These are phyloP conservation scores for Yarrowia sp. DNA, from an alignment of 805 yeast species.

Conservation along the genomic window DNA sequence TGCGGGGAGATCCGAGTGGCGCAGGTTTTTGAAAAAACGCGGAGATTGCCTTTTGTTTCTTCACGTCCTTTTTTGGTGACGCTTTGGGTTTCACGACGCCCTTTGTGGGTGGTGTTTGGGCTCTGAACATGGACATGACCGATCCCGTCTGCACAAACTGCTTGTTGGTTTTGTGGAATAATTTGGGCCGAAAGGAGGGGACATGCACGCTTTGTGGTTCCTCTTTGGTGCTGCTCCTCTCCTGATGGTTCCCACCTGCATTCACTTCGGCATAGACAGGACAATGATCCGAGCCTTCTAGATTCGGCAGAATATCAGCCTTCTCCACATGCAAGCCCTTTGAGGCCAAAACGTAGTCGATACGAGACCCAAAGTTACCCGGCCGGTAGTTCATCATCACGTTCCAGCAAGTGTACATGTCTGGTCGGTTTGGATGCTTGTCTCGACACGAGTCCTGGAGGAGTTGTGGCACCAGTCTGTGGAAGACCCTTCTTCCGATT, in stretches of 20 bases:
- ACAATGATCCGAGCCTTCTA: conserved; percentile 93
- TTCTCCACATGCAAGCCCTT: conserved; percentile 53
- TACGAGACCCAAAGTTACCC: conserved; percentile 84
- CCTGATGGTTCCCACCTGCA: too few relatives aligned
- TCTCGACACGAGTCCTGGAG: conserved; percentile 48
- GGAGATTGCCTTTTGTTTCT: conserved; percentile 29
- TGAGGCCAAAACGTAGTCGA: conserved; percentile 74
- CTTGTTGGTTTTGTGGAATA: conserved; percentile 6
- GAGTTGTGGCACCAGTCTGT: conserved; percentile 45
- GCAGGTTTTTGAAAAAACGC: conserved; percentile 10
- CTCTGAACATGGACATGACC: conserved; percentile 23
- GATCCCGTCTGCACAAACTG: conserved; percentile 7
- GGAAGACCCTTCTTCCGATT: conserved; percentile 56
- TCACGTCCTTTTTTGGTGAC: neutral
- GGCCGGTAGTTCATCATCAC: conserved; percentile 77
- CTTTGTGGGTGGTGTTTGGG: conserved; percentile 2
- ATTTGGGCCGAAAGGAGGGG: neutral
- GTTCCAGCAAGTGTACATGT: conserved; percentile 93
- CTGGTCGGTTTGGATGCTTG: conserved; percentile 62
- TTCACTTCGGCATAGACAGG: conserved; percentile 78
- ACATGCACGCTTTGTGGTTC: too few relatives aligned
- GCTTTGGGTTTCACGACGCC: conserved; percentile 17
- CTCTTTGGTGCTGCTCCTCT: too few relatives aligned
- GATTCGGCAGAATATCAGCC: conserved; percentile 66
- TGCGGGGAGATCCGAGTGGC: neutral